A percentile compares a stretch with the other conserved stretches of the same genome.
These are phyloP conservation scores for Amanita inopinata DNA, from an alignment of 768 basidiomycete species.

Conservation along the genomic window DNA sequence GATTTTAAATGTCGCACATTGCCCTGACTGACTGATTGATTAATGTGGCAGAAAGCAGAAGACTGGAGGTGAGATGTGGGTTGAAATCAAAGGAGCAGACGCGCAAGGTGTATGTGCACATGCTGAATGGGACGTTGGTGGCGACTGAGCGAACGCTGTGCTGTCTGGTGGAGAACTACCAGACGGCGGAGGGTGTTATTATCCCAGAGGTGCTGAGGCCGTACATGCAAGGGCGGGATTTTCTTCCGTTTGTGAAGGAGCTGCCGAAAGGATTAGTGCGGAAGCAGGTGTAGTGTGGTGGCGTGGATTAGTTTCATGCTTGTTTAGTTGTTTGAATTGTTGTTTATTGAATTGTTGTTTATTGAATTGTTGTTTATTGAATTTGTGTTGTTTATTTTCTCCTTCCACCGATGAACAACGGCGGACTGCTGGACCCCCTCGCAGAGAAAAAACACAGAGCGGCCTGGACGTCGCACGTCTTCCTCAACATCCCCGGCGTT, in stretches of 20 bases:
- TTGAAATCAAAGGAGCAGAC: conserved; percentile 85
- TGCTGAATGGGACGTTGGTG: conserved; percentile 97
- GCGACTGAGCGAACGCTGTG: conserved; percentile 96
- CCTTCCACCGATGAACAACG: conserved; percentile 16
- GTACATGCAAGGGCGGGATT: conserved; percentile 95
- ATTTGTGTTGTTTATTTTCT: background rate
- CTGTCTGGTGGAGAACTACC: conserved; percentile 98
- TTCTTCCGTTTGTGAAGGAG: conserved; percentile 76
- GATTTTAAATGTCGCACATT: background rate
- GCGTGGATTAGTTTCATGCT: background rate
- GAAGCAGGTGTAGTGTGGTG: conserved; percentile 39
- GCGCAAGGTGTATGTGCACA: conserved; percentile 93
- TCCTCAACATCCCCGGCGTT: conserved; percentile 49
- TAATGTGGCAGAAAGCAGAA: conserved; percentile 63
- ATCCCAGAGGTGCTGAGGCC: conserved; percentile 87
- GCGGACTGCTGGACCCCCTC: conserved; percentile 32
- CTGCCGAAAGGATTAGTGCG: conserved; percentile 70
- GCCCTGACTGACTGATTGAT: conserved; percentile 6
- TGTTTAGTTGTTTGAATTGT: too few relatives aligned
- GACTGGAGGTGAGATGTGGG: conserved; percentile 89
- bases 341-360: too few relatives aligned
- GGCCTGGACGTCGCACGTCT: conserved; percentile 45
- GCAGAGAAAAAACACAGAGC: conserved; percentile 16
- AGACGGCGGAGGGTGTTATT: conserved; percentile 84
- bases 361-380: background rate